Conservation (phyloP, 2,329 filamentous ascomycete genomes). For the Orbilia oligospora region DNA sequence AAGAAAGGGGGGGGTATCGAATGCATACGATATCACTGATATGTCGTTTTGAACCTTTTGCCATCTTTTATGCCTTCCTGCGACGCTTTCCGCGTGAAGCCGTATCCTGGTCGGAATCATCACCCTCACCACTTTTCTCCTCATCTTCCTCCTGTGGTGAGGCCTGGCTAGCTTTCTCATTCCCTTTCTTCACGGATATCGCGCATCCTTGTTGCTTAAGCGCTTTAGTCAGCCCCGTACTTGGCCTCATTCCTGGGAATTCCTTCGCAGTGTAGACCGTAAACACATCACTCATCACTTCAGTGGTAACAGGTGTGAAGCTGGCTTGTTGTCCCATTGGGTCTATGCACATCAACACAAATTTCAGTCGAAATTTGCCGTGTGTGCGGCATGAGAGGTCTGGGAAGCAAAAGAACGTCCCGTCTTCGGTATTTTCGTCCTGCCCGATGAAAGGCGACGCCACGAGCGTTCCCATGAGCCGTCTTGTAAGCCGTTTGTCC, state of each 20-base stretch:
- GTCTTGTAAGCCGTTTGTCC: conserved; percentile 79
- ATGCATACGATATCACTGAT: conserved; percentile 28
- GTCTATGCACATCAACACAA: conserved; percentile 80
- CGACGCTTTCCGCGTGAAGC: conserved; percentile 53
- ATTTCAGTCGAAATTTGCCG: conserved; percentile 81
- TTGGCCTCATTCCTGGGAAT: conserved; percentile 86
- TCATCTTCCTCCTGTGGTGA: conserved; percentile 67
- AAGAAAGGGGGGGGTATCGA: conserved; percentile 43
- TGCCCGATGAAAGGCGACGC: conserved; percentile 81
- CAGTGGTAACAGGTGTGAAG: conserved; percentile 70
- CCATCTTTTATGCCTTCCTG: conserved; percentile 47
- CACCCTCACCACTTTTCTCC: conserved; percentile 60
- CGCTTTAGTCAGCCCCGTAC: conserved; percentile 79
- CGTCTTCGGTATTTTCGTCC: conserved; percentile 80
- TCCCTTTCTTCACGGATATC: conserved; percentile 89
- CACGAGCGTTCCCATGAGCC: conserved; percentile 84
- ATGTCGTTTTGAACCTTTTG: conserved; percentile 27
- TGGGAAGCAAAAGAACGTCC: conserved; percentile 88
- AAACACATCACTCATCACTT: conserved; percentile 78
- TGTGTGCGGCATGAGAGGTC: conserved; percentile 85
- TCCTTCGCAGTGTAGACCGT: conserved; percentile 87
- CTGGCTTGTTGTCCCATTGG: conserved; percentile 67
- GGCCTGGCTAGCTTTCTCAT: conserved; percentile 72
- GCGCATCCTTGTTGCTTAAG: conserved; percentile 85
- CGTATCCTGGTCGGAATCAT: conserved; percentile 53